Evolutionary conservation across 1,139 yeast genomes (phyloP), one percentile per base, ranked within the genome.

Genomic region (Hemisphaericaspora xylofermentans): DNA sequence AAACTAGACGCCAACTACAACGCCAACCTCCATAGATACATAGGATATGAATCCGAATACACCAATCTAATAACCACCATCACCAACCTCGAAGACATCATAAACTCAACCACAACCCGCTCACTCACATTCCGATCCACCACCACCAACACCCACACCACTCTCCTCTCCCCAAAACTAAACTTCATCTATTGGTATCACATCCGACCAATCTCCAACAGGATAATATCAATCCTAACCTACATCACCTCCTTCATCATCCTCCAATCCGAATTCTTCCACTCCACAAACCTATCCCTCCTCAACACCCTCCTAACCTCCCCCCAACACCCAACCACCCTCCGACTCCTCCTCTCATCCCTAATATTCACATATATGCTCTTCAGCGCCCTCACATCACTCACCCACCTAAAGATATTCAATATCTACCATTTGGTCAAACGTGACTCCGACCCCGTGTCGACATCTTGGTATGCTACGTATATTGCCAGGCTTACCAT

Each of bases 401-500:
- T 88, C 44, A 78, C 91, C 8, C 75, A 79, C 42, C 71, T 87
- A 45, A 80, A 83, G 48, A 65, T 88, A 10, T 88, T 88, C 70
- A 84, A 84, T 56, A 74, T 83, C 61, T 88, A 87, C 57, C 91
- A 86, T 47, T 69, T 88, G 49, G 91, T 86, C 27, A 66, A 74
- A 2, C 76, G 72, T 27, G 76, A 82, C 42, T 82, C 93, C 0
- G 93, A 85, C 54, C 84, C 88, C 0, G 84, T 86, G 1, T 81
- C 88, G 24, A 74, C 85, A 27, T 72, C 88, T 35, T 88, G 87
- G 59, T 88, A 85, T 60, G 81, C 91, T 19, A 84, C 87, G 54
- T 88, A 88, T 54, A 81, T 87, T 26, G 87, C 93, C 41, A 79
- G 96, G 49, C 68, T 88, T 56, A 85, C 95, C 0, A 82, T 88